Conservation (phyloP, 1,139 yeast species). For the Lodderomyces oxycetoniae region DNA sequence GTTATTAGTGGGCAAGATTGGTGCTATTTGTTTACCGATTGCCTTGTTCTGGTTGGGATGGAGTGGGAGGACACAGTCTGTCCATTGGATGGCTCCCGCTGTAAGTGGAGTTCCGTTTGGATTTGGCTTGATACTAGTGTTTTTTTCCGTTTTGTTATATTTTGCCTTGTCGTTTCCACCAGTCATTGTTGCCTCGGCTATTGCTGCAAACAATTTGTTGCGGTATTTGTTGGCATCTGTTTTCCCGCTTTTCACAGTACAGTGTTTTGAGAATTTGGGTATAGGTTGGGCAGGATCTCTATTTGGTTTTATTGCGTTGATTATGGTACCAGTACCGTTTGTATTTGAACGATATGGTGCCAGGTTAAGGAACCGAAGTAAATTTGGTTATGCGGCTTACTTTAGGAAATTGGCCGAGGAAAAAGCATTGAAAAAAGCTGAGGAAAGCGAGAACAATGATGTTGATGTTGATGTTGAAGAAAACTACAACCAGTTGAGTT, state of each 20-base stretch:
- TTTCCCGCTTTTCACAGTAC: conserved; percentile 44
- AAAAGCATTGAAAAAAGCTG: conserved; percentile 19
- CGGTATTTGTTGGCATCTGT: conserved; percentile 66
- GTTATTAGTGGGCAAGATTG: conserved; percentile 46
- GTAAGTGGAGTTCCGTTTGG: conserved; percentile 76
- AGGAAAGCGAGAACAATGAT: conserved; percentile 7
- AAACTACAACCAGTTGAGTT: no score
- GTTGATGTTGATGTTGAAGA: conserved; percentile 4
- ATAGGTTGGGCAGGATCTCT: conserved; percentile 37
- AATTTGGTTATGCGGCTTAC: conserved; percentile 55
- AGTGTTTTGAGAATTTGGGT: conserved; percentile 37
- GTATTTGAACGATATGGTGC: conserved; percentile 56
- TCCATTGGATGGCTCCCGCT: conserved; percentile 80
- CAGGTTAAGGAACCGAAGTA: conserved; percentile 47
- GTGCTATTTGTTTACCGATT: conserved; percentile 61
- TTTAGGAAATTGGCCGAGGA: conserved; percentile 28
- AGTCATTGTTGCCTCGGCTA: conserved; percentile 63
- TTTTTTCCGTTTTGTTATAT: conserved; percentile 68
- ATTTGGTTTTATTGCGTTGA: conserved; percentile 33
- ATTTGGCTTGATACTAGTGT: conserved; percentile 65
- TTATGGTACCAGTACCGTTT: conserved; percentile 36
- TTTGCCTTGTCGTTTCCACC: conserved; percentile 76
- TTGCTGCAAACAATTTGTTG: conserved; percentile 73
- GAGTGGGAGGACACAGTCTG: conserved; percentile 47
- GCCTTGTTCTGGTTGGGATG: conserved; percentile 81